These are phyloP conservation scores for Rhodamnia rubescens DNA, from an alignment of 345 rosid genomes.

Conservation along the genomic window DNA sequence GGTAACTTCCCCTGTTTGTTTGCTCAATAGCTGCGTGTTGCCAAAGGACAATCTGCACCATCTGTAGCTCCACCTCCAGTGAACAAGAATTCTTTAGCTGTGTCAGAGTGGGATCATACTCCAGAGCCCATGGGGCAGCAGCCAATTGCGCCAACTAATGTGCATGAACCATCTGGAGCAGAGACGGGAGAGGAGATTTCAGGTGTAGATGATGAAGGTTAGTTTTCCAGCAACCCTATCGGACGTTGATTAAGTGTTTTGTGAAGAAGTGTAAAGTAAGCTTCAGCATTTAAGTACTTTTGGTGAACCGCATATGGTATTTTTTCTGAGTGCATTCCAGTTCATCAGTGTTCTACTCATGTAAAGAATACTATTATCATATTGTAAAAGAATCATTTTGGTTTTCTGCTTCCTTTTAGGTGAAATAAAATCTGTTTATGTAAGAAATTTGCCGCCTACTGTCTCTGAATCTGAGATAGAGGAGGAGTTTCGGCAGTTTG, in stretches of 20 bases:
- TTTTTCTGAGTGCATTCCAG: not conserved
- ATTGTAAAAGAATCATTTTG: not conserved
- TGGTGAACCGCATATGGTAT: not conserved
- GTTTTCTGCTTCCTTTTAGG: conserved; percentile 17
- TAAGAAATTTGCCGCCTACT: conserved; percentile 41
- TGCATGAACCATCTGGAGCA: conserved; percentile 20
- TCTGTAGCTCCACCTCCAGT: conserved; percentile 21
- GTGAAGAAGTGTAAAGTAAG: not conserved
- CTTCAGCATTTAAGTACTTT: not conserved
- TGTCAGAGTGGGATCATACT: conserved; percentile 32
- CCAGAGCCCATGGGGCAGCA: conserved; percentile 21
- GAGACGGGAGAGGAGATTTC: conserved; percentile 32
- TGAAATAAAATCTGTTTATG: conserved; percentile 59
- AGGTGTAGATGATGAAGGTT: conserved; percentile 44
- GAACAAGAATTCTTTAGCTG: conserved; percentile 15
- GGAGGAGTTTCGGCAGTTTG: conserved; percentile 60
- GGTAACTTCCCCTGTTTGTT: not conserved
- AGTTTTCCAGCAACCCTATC: not conserved
- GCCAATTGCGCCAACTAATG: conserved; percentile 13
- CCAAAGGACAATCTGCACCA: conserved; percentile 36
- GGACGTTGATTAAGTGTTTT: not conserved
- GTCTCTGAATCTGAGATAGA: conserved; percentile 54
- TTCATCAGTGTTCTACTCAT: not conserved
- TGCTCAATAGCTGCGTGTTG: conserved; percentile 34
- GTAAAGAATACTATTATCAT: not conserved